A percentile compares a stretch with the other conserved stretches of the same genome.
Conservation (phyloP, 345 rosid species). For the Murraya koenigii region DNA sequence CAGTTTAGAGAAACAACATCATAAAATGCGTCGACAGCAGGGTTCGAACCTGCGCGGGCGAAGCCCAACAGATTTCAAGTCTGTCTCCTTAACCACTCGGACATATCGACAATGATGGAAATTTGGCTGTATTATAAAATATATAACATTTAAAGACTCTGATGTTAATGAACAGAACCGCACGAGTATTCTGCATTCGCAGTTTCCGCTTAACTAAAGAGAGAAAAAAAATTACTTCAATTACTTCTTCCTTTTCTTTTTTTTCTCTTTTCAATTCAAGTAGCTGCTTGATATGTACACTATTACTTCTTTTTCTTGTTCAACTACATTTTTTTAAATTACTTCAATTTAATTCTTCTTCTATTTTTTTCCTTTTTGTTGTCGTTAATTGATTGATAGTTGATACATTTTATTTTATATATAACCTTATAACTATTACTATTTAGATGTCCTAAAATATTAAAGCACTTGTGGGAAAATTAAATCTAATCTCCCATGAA, state of each 20-base stretch:
- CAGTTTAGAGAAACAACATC: no score
- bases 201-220: no score
- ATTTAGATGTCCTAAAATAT: background rate
- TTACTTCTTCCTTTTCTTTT: no score
- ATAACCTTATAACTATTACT: background rate
- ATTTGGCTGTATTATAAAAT: accelerated
- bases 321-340: background rate
- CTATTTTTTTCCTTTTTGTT: no score
- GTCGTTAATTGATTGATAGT: background rate
- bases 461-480: background rate
- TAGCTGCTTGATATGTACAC: no score
- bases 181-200: no score
- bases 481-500: background rate
- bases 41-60: slow-evolving; percentile 88
- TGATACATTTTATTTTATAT: background rate
- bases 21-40: slow-evolving; percentile 61
- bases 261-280: no score
- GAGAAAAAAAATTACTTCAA: no score
- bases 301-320: no score
- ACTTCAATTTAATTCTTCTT: background rate
- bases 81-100: slow-evolving; percentile 99
- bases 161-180: no score
- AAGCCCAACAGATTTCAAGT: slow-evolving; percentile 87
- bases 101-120: slow-evolving; percentile 31
- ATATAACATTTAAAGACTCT: no score